phyloP scores from a whole-genome alignment of 2,329 filamentous ascomycete genomes.

The Exophiala sp. region DNA sequence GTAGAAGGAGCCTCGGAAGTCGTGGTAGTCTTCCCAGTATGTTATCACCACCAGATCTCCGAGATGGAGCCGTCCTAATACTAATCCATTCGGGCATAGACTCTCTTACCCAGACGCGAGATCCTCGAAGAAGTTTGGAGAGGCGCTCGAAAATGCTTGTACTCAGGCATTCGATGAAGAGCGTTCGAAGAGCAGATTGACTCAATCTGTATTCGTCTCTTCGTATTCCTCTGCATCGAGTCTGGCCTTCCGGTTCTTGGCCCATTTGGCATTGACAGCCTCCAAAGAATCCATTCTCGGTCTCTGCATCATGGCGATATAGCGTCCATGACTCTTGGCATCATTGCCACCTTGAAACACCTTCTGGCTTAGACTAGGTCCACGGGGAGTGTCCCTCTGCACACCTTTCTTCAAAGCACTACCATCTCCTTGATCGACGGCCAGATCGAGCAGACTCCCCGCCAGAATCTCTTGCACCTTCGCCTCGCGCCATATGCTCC shows the following conservation, averaged over 20 bases:
- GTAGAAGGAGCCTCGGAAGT: constrained; percentile 84
- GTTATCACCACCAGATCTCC: constrained; percentile 27
- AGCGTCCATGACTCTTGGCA: constrained; percentile 54
- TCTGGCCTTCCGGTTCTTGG: constrained; percentile 48
- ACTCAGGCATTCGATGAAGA: constrained; percentile 49
- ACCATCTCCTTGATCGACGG: constrained; percentile 43
- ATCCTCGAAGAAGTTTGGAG: constrained; percentile 90
- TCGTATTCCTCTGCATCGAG: constrained; percentile 29
- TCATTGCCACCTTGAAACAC: constrained; percentile 59
- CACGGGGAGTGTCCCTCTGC: constrained; percentile 16
- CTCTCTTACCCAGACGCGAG: constrained; percentile 66
- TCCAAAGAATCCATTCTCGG: constrained; percentile 57
- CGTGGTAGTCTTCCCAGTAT: constrained; percentile 87
- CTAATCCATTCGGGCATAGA: constrained; percentile 34
- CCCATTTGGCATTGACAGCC: constrained; percentile 60
- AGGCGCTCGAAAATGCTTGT: constrained; percentile 76
- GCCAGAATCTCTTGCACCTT: constrained; percentile 91
- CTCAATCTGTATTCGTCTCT: constrained; percentile 5
- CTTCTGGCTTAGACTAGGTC: constrained; percentile 43
- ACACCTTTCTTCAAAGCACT: constrained; percentile 30
- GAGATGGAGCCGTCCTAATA: neutral
- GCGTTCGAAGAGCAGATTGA: neutral
- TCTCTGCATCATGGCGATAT: constrained; percentile 56
- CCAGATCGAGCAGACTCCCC: constrained; percentile 65
- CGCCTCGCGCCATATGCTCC: constrained; percentile 75